phyloP scores from a whole-genome alignment of 2,329 filamentous ascomycete genomes.

The Ilyonectria sp. region DNA sequence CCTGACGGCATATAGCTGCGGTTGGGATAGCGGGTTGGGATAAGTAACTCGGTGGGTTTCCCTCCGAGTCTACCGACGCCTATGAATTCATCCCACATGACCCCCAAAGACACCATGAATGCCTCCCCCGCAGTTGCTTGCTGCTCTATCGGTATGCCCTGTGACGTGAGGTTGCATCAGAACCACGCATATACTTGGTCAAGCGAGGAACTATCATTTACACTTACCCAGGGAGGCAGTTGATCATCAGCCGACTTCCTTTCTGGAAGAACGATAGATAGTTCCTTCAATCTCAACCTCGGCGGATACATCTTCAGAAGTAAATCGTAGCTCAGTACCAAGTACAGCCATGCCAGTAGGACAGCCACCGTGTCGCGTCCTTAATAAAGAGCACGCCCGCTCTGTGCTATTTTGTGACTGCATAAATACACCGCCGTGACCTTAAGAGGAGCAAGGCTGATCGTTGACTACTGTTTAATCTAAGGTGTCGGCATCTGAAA shows the following conservation, averaged over 20 bases:
- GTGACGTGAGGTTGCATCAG: slow-evolving; percentile 32
- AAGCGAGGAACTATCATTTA: slow-evolving; percentile 13
- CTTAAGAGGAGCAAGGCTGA: background rate
- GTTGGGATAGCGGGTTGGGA: slow-evolving; percentile 13
- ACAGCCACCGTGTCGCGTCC: background rate
- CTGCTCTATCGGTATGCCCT: slow-evolving; percentile 1
- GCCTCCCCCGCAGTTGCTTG: slow-evolving; percentile 15
- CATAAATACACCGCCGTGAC: background rate
- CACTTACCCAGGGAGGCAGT: slow-evolving; percentile 11
- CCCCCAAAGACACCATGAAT: slow-evolving; percentile 11
- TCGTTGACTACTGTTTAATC: background rate
- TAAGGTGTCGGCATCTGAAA: background rate
- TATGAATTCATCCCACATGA: slow-evolving; percentile 15
- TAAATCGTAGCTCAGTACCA: background rate
- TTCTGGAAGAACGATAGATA: background rate
- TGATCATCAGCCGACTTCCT: slow-evolving; percentile 14
- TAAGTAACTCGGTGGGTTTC: slow-evolving; percentile 16
- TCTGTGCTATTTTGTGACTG: background rate
- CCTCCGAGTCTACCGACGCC: slow-evolving; percentile 10
- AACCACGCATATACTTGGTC: slow-evolving; percentile 16
- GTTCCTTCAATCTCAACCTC: background rate
- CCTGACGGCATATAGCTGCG: slow-evolving; percentile 15
- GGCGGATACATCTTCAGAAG: slow-evolving; percentile 2
- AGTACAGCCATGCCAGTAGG: background rate
- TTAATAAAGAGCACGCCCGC: background rate